These are phyloP conservation scores for Paxillus rubicundulus DNA, from an alignment of 768 basidiomycete genomes.

Conservation along the genomic window DNA sequence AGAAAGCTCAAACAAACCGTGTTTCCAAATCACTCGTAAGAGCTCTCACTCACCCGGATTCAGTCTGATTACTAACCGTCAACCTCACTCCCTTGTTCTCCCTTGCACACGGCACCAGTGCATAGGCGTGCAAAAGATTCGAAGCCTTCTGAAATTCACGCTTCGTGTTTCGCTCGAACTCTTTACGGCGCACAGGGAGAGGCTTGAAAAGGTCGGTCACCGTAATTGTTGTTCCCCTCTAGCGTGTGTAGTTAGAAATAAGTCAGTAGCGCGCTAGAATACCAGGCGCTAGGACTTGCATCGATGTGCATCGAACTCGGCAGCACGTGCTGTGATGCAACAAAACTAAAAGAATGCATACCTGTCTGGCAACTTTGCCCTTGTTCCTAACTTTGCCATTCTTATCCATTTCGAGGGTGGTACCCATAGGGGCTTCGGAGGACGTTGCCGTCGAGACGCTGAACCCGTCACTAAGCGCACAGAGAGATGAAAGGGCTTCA, in stretches of 20 bases:
- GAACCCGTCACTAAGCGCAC: conserved; percentile 73
- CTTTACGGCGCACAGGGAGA: conserved; percentile 88
- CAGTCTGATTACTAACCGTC: conserved; percentile 63
- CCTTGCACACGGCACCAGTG: conserved; percentile 71
- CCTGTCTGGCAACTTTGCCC: conserved; percentile 75
- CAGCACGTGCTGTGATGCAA: neutral
- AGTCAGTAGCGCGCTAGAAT: no score
- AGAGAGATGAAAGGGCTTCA: conserved; percentile 92
- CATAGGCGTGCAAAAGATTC: conserved; percentile 82
- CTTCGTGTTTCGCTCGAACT: conserved; percentile 84
- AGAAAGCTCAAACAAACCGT: conserved; percentile 1
- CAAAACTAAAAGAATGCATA: conserved; percentile 29
- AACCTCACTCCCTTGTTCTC: conserved; percentile 65
- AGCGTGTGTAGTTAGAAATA: neutral
- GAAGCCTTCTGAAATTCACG: conserved; percentile 87
- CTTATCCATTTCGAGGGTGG: conserved; percentile 67
- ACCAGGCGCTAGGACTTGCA: no score
- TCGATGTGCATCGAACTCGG: neutral
- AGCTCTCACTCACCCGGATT: conserved; percentile 59
- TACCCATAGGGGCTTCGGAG: conserved; percentile 73
- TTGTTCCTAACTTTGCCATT: conserved; percentile 57
- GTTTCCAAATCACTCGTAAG: neutral
- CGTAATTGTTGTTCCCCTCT: conserved; percentile 86
- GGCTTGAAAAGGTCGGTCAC: conserved; percentile 72
- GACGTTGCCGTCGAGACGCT: conserved; percentile 72